Base-by-base conservation (phyloP, 495 filamentous ascomycete species). In the Lindgomyces ingoldianus region DNA sequence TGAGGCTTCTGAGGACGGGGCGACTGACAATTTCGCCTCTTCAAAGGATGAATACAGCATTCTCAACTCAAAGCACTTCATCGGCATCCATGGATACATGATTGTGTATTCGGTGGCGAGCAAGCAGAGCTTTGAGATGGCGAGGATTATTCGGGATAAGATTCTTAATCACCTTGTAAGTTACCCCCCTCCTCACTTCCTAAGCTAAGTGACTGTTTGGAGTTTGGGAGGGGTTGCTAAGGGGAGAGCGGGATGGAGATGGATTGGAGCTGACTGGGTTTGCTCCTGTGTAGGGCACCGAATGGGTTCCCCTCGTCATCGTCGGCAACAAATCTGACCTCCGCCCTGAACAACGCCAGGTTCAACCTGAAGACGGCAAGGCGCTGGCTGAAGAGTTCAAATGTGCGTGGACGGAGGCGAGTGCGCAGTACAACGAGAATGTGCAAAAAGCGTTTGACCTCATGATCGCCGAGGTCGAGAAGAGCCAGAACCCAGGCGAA, bases 31-130 rank as follows among this genome's bases (percentile, higher is more conserved):
- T n/a, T 22, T 41, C 45, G 46, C 47, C 22, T 21, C 39, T 2
- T 19, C 44, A 4, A 74, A 96, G 91, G 94, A 99, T 79, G 95
- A 98, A 76, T 98, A 98, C 78, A 93, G 89, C 72, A 97, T 98
- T 70, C 81, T 98, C 54, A 97, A 96, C 75, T 96, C 90, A 45
- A 96, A 97, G 76, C 95, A 98, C 77, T 98, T 98, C 74, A 98
- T 98, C 78, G 94, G 94, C 63, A 97, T 98, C 68, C 94, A 98
- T 83, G 94, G 94, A 41, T 98, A 98, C 79, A 93, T 98, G 85
- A 87, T 98, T 52, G 94, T 96, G 42, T 98, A 98, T 77, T 96
- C 91, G 18, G 90, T 98, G 49, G 88, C 90, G 27, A 96, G 90
- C 39, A 89, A 89, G 64, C 90, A 94, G 66, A 96, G 91, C 25